Evolutionary conservation across 2,329 filamentous ascomycete species (phyloP).

Genomic region (Cladophialophora yegresii): DNA sequence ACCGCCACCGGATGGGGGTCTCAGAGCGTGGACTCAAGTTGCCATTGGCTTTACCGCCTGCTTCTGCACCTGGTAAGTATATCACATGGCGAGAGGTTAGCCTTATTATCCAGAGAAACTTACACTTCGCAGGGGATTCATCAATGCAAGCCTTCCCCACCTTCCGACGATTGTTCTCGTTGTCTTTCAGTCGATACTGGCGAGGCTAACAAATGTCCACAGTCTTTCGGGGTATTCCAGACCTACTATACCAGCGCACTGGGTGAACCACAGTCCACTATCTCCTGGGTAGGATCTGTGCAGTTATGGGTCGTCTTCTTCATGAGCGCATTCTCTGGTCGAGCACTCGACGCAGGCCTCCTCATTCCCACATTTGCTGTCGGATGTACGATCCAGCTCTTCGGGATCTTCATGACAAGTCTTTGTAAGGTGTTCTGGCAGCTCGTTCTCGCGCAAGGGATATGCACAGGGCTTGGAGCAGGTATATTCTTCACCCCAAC

Average conservation of each 20-base stretch:
- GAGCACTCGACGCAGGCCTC: constrained; percentile 55
- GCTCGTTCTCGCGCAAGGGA: constrained; percentile 54
- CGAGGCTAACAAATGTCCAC: neutral
- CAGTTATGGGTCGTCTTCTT: constrained; percentile 55
- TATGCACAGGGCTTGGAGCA: constrained; percentile 60
- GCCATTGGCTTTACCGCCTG: constrained; percentile 56
- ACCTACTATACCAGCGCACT: constrained; percentile 53
- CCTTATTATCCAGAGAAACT: neutral
- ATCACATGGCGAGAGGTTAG: neutral
- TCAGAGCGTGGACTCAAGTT: constrained; percentile 59
- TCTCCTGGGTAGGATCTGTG: constrained; percentile 57
- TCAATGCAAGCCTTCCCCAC: constrained; percentile 39
- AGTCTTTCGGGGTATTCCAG: constrained; percentile 59
- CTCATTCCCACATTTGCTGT: constrained; percentile 50
- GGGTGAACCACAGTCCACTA: constrained; percentile 48
- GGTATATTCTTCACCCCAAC: constrained; percentile 59
- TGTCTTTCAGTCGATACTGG: neutral
- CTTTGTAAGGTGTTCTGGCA: constrained; percentile 55
- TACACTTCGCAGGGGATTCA: constrained; percentile 42
- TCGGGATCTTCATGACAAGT: constrained; percentile 56
- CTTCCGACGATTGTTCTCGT: neutral
- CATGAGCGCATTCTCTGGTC: constrained; percentile 55
- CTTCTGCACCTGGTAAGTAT: constrained; percentile 56
- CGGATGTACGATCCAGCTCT: constrained; percentile 48
- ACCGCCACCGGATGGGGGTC: constrained; percentile 41